Evolutionary conservation across 2,329 filamentous ascomycete species (phyloP), one percentile per base, ranked within the genome.

Genomic region (Claviceps humidiphila): DNA sequence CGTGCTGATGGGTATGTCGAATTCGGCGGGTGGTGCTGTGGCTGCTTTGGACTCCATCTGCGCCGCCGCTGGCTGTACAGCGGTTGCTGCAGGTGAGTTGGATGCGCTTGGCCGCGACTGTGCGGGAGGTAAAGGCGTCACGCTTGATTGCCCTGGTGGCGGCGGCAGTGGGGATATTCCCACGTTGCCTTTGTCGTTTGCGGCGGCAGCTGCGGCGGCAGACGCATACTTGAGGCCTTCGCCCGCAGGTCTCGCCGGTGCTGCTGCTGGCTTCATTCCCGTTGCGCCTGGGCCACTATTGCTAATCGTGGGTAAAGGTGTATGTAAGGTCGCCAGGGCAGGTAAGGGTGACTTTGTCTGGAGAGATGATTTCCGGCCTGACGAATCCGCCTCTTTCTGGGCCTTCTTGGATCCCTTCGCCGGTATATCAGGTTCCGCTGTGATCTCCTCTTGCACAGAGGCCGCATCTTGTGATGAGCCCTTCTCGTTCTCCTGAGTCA

Each of bases 181-280:
- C 34, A 97, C 85, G 64, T 85, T 91, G 72, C 88, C 90, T 70
- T 74, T 79, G 59, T 95, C 89, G 66, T 82, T 89, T 46, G 90
- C 89, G 1, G 93, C 91, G 0, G 91, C 93, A 0, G 93, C 93
- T 0, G 93, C 93, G 0, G 93, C 93, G 0, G 93, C 93, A 40
- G 93, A 97, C 45, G 93, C 93, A 66, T 98, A 98, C 70, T 97
- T 97, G 58, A 98, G 75, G 1, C 87, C 88, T 66, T 97, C 91
- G 47, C 89, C 89, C 4, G 89, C 86, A 6, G 87, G 83, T 66
- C 91, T 81, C 54, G 87, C 82, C 1, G 93, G 93, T 60, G 90
- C 71, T 17, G 89, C 84, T 17, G 93, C 93, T 13, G 93, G 91
- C 73, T 97, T 98, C 91, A 97, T 97, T 51, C 76, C 72, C 51